phyloP scores from a whole-genome alignment of 129 eudicot genomes.

The Cynara cardunculus region DNA sequence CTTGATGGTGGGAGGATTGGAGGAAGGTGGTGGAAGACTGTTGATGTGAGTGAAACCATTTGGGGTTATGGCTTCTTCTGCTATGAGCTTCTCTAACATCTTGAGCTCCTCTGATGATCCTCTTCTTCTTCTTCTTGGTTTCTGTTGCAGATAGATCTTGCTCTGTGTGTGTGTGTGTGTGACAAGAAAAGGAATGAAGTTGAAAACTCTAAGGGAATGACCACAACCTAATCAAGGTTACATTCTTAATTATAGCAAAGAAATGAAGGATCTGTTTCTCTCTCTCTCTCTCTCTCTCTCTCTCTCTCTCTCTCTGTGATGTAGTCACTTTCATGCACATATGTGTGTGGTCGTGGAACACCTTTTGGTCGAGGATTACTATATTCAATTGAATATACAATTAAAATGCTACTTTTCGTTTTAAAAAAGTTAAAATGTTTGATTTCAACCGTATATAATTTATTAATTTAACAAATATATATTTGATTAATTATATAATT shows the following conservation, averaged over 20 bases:
- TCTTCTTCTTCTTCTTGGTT: conserved; percentile 14
- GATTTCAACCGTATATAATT: neutral
- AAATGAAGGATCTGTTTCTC: conserved; percentile 16
- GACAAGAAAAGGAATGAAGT: conserved; percentile 23
- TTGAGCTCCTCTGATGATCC: conserved; percentile 16
- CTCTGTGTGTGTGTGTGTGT: conserved; percentile 19
- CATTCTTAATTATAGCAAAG: conserved; percentile 29
- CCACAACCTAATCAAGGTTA: conserved; percentile 41
- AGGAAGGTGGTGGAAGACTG: conserved; percentile 34
- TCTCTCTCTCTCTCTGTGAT: neutral
- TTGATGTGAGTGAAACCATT: conserved; percentile 44
- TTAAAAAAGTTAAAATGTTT: neutral
- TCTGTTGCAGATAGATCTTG: conserved; percentile 24
- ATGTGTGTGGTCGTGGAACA: conserved; percentile 18
- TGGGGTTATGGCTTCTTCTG: conserved; percentile 44
- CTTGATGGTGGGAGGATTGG: conserved; percentile 60
- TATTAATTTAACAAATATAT: neutral
- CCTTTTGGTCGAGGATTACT: conserved; percentile 47
- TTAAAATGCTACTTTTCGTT: neutral
- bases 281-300: conserved; percentile 9
- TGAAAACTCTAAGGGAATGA: conserved; percentile 18
- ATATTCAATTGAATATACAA: conserved; percentile 1
- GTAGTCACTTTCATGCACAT: conserved; percentile 26
- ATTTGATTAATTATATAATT: neutral
- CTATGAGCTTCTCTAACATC: conserved; percentile 39